phyloP scores from a whole-genome alignment of 2,329 filamentous ascomycete species.

The Phymatotrichopsis omnivora region DNA sequence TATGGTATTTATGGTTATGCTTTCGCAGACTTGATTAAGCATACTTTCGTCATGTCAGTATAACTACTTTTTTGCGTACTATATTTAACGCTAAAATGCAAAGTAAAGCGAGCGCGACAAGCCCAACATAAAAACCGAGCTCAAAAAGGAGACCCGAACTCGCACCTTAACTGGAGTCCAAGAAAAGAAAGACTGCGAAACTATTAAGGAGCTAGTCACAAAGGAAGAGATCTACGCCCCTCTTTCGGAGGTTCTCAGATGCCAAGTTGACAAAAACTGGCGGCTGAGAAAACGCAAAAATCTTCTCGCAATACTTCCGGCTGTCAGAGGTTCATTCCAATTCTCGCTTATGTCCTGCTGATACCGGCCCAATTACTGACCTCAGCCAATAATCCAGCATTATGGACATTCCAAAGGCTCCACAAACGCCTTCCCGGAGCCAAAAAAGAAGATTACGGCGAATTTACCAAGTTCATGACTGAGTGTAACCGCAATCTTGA shows the following conservation, averaged over 20 bases:
- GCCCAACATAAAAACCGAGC: slow-evolving; percentile 57
- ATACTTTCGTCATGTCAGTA: slow-evolving; percentile 65
- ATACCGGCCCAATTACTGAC: slow-evolving; percentile 6
- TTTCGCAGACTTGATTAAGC: slow-evolving; percentile 83
- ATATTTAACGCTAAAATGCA: neutral
- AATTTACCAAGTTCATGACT: slow-evolving; percentile 68
- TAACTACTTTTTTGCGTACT: neutral
- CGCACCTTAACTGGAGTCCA: slow-evolving; percentile 62
- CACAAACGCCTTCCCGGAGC: slow-evolving; percentile 48
- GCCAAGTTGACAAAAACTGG: slow-evolving; percentile 29
- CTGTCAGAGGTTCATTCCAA: slow-evolving; percentile 20
- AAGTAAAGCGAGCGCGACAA: slow-evolving; percentile 57
- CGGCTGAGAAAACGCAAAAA: slow-evolving; percentile 27
- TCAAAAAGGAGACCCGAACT: slow-evolving; percentile 62
- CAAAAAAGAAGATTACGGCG: slow-evolving; percentile 54
- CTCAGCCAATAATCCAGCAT: slow-evolving; percentile 39
- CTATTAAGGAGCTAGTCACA: slow-evolving; percentile 72
- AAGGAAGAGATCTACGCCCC: slow-evolving; percentile 83
- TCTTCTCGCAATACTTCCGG: slow-evolving; percentile 28
- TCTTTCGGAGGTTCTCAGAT: slow-evolving; percentile 43
- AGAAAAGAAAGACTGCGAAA: slow-evolving; percentile 58
- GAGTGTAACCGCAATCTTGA: slow-evolving; percentile 67
- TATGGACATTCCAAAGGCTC: slow-evolving; percentile 73
- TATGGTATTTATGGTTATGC: slow-evolving; percentile 93
- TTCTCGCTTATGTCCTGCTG: neutral